Base-by-base conservation (phyloP, 805 yeast species). In the Ogataea ganodermae region DNA sequence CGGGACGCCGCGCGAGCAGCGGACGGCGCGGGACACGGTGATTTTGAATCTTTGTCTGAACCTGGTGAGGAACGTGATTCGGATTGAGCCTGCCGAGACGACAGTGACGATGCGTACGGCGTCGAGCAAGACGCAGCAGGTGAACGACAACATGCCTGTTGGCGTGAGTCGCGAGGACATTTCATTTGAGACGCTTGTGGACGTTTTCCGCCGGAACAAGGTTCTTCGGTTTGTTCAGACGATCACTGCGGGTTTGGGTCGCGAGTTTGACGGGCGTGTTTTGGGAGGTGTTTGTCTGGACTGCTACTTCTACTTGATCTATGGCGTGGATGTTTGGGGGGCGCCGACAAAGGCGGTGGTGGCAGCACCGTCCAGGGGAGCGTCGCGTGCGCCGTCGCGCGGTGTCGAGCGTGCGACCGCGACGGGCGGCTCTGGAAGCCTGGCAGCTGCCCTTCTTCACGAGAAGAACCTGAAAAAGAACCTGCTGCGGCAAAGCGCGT, bases 221-320 rank as follows among this genome's bases (percentile, higher is more conserved):
- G 96, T 89, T 1, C 73, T 94, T 37, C 78, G 77, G 39, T 80
- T 91, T 43, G 55, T 94, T 14, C 71, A 86, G n/a, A 84, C 95
- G 0, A 66, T 94, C 36, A 72, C 86, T 0, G 80, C 86, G 8
- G 79, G 85, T 0, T 65, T 89, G 21, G 85, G 83, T 3, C 59
- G 69, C 1, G 90, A 85, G 39, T 81, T 86, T 56, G 86, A 81
- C 48, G 78, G 73, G 27, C 72, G 77, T 33, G 70, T 80, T 24
- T 78, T 89, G 39, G 88, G 83, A 3, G 71, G 79, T 1, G 75
- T 81, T 3, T 70, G 86, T 45, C 67, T 89, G 42, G 98, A 94
- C 56, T 76, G 87, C 36, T 64, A 89, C 24, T 84, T 81, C 60
- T 74, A 80, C 51, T 61, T 89, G 36, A 70, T 83, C 1, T 80